phyloP scores from a whole-genome alignment of 805 yeast genomes.

The Yarrowia hollandica region DNA sequence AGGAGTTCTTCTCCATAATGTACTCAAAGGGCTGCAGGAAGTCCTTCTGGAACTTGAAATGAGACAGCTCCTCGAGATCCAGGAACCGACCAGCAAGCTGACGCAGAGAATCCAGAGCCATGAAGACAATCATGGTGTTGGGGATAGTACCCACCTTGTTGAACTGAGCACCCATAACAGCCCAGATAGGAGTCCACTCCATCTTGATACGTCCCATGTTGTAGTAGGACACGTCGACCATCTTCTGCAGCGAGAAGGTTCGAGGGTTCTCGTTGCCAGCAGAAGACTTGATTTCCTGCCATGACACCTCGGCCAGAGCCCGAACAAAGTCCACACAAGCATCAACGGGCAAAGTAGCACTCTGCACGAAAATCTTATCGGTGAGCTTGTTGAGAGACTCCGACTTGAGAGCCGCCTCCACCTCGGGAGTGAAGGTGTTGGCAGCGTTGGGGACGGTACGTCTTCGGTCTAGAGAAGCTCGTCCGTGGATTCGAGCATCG shows the following conservation, averaged over 20 bases:
- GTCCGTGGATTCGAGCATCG: conserved; percentile 55
- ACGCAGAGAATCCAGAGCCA: conserved; percentile 91
- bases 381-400: conserved; percentile 51
- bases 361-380: conserved; percentile 84
- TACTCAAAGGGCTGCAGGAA: conserved; percentile 88
- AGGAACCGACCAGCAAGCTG: conserved; percentile 90
- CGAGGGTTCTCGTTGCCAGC: conserved; percentile 82
- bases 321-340: conserved; percentile 85
- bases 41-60: conserved; percentile 93
- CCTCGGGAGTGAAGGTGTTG: conserved; percentile 34
- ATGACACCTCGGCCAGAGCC: conserved; percentile 81
- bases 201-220: conserved; percentile 95
- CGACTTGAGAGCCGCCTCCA: conserved; percentile 41
- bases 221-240: conserved; percentile 96
- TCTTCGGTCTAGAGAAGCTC: conserved; percentile 13
- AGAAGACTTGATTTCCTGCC: conserved; percentile 88
- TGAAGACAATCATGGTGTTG: conserved; percentile 74
- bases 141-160: conserved; percentile 79
- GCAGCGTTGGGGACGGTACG: conserved; percentile 31
- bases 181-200: conserved; percentile 97
- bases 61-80: conserved; percentile 90
- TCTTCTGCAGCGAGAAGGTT: conserved; percentile 87
- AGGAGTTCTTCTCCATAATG: conserved; percentile 65
- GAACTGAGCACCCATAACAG: conserved; percentile 86
- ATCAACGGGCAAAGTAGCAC: conserved; percentile 73